Base-by-base conservation (phyloP, 2,329 filamentous ascomycete species). In the Biscogniauxia sp. region DNA sequence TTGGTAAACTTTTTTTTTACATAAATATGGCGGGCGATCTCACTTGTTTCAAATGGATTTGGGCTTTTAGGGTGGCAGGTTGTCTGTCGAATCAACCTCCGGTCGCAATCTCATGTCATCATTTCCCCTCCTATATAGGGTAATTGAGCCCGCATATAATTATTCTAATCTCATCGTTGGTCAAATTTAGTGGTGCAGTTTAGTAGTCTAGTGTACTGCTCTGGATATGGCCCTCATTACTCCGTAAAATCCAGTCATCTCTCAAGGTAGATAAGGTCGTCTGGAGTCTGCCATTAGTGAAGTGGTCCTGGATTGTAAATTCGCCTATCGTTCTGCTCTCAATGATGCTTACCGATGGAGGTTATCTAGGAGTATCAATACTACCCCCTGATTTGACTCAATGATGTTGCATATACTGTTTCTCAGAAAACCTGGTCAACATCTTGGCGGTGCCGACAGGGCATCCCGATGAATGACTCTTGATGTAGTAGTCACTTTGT, bases 381-480 rank as follows among this genome's bases (percentile, higher is more conserved):
- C 3, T 15, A 28, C 51, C 51, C n/a, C 23, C 51, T 37, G 32
- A 37, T 32, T 56, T 56, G 2, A 56, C 54, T 53, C 52, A 61
- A 15, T 45, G 56, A 54, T 56, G 20, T 28, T 61, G 20, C 3
- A 61, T 37, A 28, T 53, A 58, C 20, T 58, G 51, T 53, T 58
- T 19, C 49, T 11, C 51, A 54, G 28, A 26, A n/a, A 11, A 37
- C 32, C 32, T 37, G 8, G 6, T 3, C 13, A 37, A n/a, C 20
- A 56, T 28, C 25, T 53, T 53, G 17, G 26, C 61, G 5, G 20
- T 56, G 15, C 56, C 17, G 58, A 58, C 51, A 64, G 56, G n/a
- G 51, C 51, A n/a, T 64, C 61, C 61, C 61, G 11, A 64, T 56
- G 19, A 59, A 59, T 45, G 61, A 56, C 55, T 64, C 61, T 25